phyloP scores from a whole-genome alignment of 192 early-diverging fungal species.

The Podila epigama region DNA sequence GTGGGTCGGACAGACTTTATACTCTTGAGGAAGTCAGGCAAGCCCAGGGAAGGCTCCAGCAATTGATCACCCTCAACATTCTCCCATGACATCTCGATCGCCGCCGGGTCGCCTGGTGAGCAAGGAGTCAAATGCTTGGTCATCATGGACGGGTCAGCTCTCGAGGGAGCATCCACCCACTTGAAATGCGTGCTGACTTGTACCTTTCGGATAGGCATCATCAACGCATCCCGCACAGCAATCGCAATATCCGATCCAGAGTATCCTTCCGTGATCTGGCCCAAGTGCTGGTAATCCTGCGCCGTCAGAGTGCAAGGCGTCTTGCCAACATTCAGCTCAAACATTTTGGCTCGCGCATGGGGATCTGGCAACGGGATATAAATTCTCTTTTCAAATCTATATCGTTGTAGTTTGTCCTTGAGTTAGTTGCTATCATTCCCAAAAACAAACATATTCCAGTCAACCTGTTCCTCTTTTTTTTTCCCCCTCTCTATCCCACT shows the following conservation, averaged over 20 bases:
- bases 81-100: conserved; percentile 89
- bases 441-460: too few relatives aligned
- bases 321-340: conserved; percentile 90
- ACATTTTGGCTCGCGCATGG: conserved; percentile 88
- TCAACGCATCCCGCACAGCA: conserved; percentile 94
- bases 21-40: conserved; percentile 87
- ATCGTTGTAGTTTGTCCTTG: too few relatives aligned
- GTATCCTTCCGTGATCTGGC: conserved; percentile 86
- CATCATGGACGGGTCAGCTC: conserved; percentile 57
- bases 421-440: too few relatives aligned
- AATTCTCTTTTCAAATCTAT: conserved; percentile 95
- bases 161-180: conserved; percentile 68
- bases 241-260: conserved; percentile 97
- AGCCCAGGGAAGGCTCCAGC: conserved; percentile 89
- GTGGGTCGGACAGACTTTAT: conserved; percentile 78
- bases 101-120: conserved; percentile 90
- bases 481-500: too few relatives aligned
- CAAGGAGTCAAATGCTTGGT: conserved; percentile 85
- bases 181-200: conserved; percentile 95
- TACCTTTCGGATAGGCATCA: conserved; percentile 97
- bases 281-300: conserved; percentile 79
- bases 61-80: conserved; percentile 85
- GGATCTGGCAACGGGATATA: conserved; percentile 96
- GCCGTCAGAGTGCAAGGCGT: conserved; percentile 83
- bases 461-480: too few relatives aligned